Conservation (phyloP, 2,329 filamentous ascomycete genomes). For the Ophiostoma populinum region DNA sequence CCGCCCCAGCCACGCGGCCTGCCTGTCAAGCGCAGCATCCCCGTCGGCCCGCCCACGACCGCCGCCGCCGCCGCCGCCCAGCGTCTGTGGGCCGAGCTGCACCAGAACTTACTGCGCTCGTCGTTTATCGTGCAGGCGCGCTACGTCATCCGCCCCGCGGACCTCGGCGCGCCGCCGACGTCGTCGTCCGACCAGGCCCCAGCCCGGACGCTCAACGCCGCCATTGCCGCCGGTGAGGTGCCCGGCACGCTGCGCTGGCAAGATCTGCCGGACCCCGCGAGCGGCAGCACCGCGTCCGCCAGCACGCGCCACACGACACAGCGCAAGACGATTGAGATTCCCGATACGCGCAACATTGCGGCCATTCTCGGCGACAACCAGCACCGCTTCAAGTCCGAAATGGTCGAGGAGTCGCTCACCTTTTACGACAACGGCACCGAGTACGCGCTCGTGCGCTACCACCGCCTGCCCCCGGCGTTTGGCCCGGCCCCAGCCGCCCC, state of each 20-base stretch:
- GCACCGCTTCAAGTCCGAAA: constrained; percentile 35
- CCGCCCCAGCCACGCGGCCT: constrained; percentile 27
- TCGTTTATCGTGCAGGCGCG: constrained; percentile 39
- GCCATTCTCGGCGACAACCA: constrained; percentile 33
- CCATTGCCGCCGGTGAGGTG: constrained; percentile 5
- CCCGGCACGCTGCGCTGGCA: constrained; percentile 37
- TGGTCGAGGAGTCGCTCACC: constrained; percentile 33
- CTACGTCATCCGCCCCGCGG: constrained; percentile 30
- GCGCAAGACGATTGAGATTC: constrained; percentile 39
- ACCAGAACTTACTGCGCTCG: constrained; percentile 35
- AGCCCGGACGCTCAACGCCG: constrained; percentile 21
- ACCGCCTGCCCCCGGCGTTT: constrained; percentile 18
- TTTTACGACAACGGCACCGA: constrained; percentile 38
- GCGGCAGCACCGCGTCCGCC: constrained; percentile 12
- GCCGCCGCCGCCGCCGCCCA: constrained; percentile 12
- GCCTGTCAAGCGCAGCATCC: constrained; percentile 19
- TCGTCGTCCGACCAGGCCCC: constrained; percentile 2
- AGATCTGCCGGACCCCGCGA: constrained; percentile 41
- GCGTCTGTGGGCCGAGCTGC: constrained; percentile 33
- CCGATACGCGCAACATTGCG: constrained; percentile 30
- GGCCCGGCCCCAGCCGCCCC: background rate
- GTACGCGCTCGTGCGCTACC: constrained; percentile 32
- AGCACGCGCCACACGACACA: constrained; percentile 27
- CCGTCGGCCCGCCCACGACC: constrained; percentile 15
- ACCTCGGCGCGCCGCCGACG: constrained; percentile 18